Evolutionary conservation across 225 moss, liverwort and hornwort genomes (phyloP), one percentile per base, ranked within the genome.

Genomic region (Thuidium tamariscinum): DNA sequence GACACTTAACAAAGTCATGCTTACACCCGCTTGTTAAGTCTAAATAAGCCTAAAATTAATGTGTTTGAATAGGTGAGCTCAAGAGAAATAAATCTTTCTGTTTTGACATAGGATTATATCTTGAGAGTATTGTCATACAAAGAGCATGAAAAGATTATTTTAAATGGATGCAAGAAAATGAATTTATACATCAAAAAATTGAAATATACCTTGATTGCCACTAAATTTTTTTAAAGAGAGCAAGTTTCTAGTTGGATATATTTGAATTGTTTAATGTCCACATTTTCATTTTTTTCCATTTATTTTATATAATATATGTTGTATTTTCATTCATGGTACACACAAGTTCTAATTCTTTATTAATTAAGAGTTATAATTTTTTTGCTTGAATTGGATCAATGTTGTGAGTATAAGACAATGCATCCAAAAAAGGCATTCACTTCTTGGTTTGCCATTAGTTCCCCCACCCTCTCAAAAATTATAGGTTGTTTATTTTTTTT

Each of bases 141-240:
- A 49, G 2, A 32, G 32, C 32, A 48, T 73, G 0, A 19, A 20
- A 48, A 32, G 49, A 12, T 8, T 21, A 51, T 13, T 44, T 14
- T 51, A 32, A 12, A 74, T 19, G 0, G 4, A 51, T 0, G 49
- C 7, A 34, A 49, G 21, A 74, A 34, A 49, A 20, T 11, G 2
- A 4, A 18, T 18, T 30, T 30, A 18, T 10, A 16, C 32, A 49
- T 12, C 20, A 74, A 32, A 26, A 7, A 32, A 30, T 30, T 51
- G 1, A 49, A 34, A 51, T 34, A 21, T 74, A 1, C 3, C 3
- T 2, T 0, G 0, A 22, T 13, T 36, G 9, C 20, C 8, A 52
- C n/a, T 54, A 23, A n/a, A 1, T n/a, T 54, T 9, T 8, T 36
- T 54, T 5, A 23, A 74, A 34, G 48, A n/a, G 0, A 36, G 1